phyloP scores from a whole-genome alignment of 75 land plant genomes.

The Larix kaempferi region DNA sequence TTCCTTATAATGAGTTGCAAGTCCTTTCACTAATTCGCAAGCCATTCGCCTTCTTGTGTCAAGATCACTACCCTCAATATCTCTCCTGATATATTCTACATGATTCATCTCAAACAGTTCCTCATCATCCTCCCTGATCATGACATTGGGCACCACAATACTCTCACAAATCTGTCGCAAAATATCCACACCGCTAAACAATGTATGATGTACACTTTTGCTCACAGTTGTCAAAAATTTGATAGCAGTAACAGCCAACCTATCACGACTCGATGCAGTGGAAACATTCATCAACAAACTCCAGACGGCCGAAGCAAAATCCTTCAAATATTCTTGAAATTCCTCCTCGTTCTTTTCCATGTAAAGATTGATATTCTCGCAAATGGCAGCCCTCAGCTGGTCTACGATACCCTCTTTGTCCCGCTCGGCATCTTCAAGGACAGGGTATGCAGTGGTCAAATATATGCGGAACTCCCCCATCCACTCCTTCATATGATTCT shows the following conservation, averaged over 20 bases:
- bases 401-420: slow-evolving; percentile 66
- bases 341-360: slow-evolving; percentile 99
- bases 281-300: slow-evolving; percentile 58
- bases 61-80: slow-evolving; percentile 94
- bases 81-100: slow-evolving; percentile 91
- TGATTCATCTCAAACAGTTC: slow-evolving; percentile 96
- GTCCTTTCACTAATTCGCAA: slow-evolving; percentile 93
- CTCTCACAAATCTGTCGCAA: slow-evolving; percentile 75
- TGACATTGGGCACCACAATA: slow-evolving; percentile 89
- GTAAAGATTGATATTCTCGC: slow-evolving; percentile 95
- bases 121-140: slow-evolving; percentile 84
- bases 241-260: slow-evolving; percentile 78
- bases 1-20: slow-evolving; percentile 69
- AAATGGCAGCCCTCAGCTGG: slow-evolving; percentile 76
- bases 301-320: slow-evolving; percentile 90
- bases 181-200: slow-evolving; percentile 58
- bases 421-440: slow-evolving; percentile 36
- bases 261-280: slow-evolving; percentile 53
- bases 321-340: slow-evolving; percentile 69
- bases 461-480: slow-evolving; percentile 84
- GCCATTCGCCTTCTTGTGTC: slow-evolving; percentile 94
- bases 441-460: slow-evolving; percentile 56
- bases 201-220: slow-evolving; percentile 79
- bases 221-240: slow-evolving; percentile 92
- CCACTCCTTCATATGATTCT: slow-evolving; percentile 98